Base-by-base conservation (phyloP, 371 early-diverging fungal species). In the Zychaea mexicana region DNA sequence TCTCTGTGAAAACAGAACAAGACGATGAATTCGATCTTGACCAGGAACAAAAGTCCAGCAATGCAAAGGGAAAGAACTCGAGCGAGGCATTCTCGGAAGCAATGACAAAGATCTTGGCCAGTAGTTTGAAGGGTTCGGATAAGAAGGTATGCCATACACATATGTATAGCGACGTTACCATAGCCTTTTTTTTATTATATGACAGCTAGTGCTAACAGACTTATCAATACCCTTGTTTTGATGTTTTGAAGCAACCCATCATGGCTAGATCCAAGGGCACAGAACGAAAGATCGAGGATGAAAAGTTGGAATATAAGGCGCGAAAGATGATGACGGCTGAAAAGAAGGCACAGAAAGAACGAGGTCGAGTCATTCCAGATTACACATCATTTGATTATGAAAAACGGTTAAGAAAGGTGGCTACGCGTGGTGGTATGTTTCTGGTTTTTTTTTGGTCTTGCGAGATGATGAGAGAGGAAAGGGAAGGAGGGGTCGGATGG, bases 351-450 rank as follows among this genome's bases (percentile, higher is more conserved):
- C 64, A 76, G 13, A 73, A 75, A 28, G 84, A 87, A 58, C 82
- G 82, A 67, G 92, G 88, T 31, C 82, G 88, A 31, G 81, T 92
- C n/a, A 81, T 85, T 52, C 90, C 88, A 2, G 87, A 86, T 30
- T 82, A 82, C 57, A 81, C 81, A 28, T 76, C 87, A 7, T 81
- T 88, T 68, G 93, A 92, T 39, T 88, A 90, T 53, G 94, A 94
- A 68, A 92, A 91, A 78, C 81, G 81, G 72, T 63, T 94, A 77
- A 82, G 89, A 69, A 92, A 92, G 77, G 88, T 92, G 17, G 92
- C 93, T 4, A 94, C 94, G 10, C 78, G 89, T 57, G 94, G 94
- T 77, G 94, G 92, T 90, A 80, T 55, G 77, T 67, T 13, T 26
- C 15, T 8, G 2, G 0, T 33, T 33, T 33, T 33, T 33, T 33